Base-by-base conservation (phyloP, 495 filamentous ascomycete species). In the Tuber calosporum region DNA sequence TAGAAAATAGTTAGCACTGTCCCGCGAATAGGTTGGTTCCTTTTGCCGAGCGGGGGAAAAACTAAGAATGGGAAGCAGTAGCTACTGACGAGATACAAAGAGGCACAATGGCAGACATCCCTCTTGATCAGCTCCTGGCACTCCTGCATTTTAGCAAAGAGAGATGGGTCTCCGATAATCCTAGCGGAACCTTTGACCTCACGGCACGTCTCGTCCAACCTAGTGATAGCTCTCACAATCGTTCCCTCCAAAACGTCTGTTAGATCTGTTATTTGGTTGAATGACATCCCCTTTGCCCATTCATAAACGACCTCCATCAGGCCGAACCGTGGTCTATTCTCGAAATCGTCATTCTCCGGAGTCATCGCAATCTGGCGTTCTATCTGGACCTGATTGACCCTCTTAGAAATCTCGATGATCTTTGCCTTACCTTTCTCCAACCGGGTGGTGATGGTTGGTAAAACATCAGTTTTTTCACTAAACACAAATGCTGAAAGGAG, bases 271-370 rank as follows among this genome's bases (percentile, higher is more conserved):
- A 99, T 99, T 70, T 96, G 94, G 83, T 93, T 96, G 87, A 99
- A 99, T 41, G 92, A 91, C 93, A 97, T 97, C 34, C 95, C 95
- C 72, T 92, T 87, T 1, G 95, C 96, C 95, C 95, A 99, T 84
- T 99, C 95, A 82, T 98, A 97, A 22, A 99, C 95, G 0, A 99
- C 96, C 82, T 99, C 96, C 79, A 96, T 92, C 68, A 99, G 87
- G 0, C 94, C 94, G 81, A 99, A 99, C 20, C 93, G 87, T 13
- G 93, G 92, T 62, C 89, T 85, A 76, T 88, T 92, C 66, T 91
- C 92, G 78, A 97, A 98, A 82, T 99, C 93, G 81, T 94, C 96
- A 72, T 88, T 89, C 68, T 97, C 96, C 67, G 89, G 87, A 19
- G 91, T 90, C 73, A 96, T 89, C 77, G 96, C 92, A 26, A 99